Evolutionary conservation across 208 protist genomes (phyloP).

Genomic region (Vickermania ingenoplastis): DNA sequence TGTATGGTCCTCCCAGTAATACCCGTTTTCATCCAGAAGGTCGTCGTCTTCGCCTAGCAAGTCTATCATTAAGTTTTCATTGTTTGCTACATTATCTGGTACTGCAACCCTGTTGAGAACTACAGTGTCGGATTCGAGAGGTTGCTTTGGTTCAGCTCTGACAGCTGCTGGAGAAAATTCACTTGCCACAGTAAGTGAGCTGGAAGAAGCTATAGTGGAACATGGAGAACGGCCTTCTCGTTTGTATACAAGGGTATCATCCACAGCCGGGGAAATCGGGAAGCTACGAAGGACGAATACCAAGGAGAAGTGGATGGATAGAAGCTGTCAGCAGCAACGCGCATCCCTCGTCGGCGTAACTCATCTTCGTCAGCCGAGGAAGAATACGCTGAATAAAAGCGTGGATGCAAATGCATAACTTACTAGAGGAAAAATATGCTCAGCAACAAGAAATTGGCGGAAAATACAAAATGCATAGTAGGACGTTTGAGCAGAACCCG

Average conservation of each 20-base stretch:
- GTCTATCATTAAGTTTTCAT: neutral
- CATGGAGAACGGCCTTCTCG: neutral
- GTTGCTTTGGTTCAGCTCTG: neutral
- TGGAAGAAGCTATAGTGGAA: neutral
- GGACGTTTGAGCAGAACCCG: neutral
- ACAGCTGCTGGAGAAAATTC: neutral
- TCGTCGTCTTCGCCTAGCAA: slow-evolving; percentile 1
- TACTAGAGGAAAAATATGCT: neutral
- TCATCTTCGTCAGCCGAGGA: neutral
- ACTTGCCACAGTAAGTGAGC: neutral
- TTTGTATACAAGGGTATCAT: neutral
- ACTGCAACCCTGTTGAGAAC: neutral
- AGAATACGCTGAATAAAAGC: neutral
- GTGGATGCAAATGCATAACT: neutral
- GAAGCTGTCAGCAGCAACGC: neutral
- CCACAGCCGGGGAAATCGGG: neutral
- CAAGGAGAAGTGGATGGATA: neutral
- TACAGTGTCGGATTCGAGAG: neutral
- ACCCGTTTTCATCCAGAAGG: neutral
- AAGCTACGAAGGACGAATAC: neutral
- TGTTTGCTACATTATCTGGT: neutral
- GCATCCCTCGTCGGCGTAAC: neutral
- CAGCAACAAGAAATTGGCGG: neutral
- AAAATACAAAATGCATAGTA: neutral
- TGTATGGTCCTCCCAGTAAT: neutral